Evolutionary conservation across 2,329 filamentous ascomycete genomes (phyloP).

Genomic region (Seiridium cupressi): DNA sequence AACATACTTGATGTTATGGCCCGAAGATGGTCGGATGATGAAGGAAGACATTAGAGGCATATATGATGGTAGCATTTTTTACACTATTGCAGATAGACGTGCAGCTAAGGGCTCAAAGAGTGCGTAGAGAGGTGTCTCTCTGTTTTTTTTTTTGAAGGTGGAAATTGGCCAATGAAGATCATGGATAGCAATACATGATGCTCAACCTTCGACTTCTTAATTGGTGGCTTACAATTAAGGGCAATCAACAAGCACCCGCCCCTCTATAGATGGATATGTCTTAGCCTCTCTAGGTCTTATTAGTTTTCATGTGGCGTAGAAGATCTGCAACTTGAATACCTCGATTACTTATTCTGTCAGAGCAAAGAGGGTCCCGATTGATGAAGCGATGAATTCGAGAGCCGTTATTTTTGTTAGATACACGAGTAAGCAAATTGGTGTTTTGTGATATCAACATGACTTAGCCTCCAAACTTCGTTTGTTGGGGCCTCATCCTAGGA

Average conservation of each 20-base stretch:
- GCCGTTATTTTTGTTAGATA: background rate
- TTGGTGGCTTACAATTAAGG: too few species aligned
- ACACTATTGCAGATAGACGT: conserved; percentile 32
- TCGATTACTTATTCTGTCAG: background rate
- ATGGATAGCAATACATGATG: too few species aligned
- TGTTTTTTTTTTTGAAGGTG: too few species aligned
- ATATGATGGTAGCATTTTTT: conserved; percentile 52
- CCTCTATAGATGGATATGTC: too few species aligned
- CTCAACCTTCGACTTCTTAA: too few species aligned
- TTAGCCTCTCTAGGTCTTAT: too few species aligned
- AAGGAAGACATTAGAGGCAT: conserved; percentile 56
- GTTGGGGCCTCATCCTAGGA: background rate
- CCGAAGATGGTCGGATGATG: conserved; percentile 51
- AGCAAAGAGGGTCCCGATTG: background rate
- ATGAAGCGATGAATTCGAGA: background rate
- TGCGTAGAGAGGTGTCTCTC: background rate
- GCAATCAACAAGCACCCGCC: too few species aligned
- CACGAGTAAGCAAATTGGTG: background rate
- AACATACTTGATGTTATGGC: conserved; percentile 52
- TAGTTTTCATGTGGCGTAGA: too few species aligned
- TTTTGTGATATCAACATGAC: too few species aligned
- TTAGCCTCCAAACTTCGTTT: background rate
- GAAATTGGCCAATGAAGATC: too few species aligned
- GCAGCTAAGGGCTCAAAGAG: conserved; percentile 8
- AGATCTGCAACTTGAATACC: background rate